Evolutionary conservation across 164 flowering plant genomes (phyloP), one percentile per base, ranked within the genome.

Genomic region (Cinnamomum micranthum): DNA sequence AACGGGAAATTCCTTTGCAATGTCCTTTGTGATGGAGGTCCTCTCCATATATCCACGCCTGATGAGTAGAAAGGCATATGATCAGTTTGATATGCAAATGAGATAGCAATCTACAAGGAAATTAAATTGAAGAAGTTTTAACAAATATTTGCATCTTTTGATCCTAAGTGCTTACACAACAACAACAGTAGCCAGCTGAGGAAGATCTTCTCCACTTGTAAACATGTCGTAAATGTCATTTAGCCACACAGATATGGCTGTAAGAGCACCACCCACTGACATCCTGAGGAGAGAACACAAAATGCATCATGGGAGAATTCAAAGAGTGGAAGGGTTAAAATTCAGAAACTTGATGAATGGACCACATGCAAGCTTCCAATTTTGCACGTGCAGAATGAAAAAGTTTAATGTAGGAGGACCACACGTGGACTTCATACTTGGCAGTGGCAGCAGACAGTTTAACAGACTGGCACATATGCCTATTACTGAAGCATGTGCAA

Each of bases 261-360:
- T 87, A 79, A 84, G 88, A 71, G 92, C 90, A 80, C 90, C 89
- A 50, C 97, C 99, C 77, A 90, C 88, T 81, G 92, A 95, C 97
- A 95, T 89, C 89, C 99, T 95, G 86, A 72, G 59, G 78, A 64
- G 66, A 62, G 20, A 76, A 51, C 20, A 12, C 23, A 75, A 71
- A 17, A 62, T 74, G 35, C 47, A 77, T 66, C 7, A 62, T 35
- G 67, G 47, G 47, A 41, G 47, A 41, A 11, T 51, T 28, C 73
- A 31, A 27, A 27, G 66, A 70, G 51, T 15, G n/a, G 19, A 28
- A 19, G 2, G 60, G 60, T 55, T 20, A 55, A 55, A 55, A 15
- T 17, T 55, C n/a, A 55, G 60, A 20, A 17, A 17, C n/a, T 55
- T 19, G 60, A 55, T 12, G n/a, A 55, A 55, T 55, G 60, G 60